These are phyloP conservation scores for Boletales sp. DNA, from an alignment of 768 basidiomycete genomes.

Conservation along the genomic window DNA sequence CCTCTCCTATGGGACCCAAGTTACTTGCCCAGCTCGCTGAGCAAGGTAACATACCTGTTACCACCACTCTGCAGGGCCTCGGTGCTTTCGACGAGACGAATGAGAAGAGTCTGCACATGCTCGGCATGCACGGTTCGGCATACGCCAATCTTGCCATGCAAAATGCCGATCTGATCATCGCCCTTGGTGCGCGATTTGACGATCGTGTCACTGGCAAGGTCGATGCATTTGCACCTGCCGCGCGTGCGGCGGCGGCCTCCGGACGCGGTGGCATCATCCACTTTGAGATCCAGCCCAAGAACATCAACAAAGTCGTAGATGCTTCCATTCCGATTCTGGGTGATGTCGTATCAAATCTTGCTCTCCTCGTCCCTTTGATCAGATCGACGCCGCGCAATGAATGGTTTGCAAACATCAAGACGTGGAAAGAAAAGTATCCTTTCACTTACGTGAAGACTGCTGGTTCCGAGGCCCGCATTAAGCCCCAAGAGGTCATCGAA, in stretches of 20 bases:
- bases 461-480: constrained; percentile 64
- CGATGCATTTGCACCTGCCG: constrained; percentile 86
- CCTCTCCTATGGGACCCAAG: constrained; percentile 75
- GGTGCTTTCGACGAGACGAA: constrained; percentile 93
- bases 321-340: constrained; percentile 93
- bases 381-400: constrained; percentile 55
- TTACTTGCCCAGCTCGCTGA: constrained; percentile 76
- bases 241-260: constrained; percentile 76
- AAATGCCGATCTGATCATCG: constrained; percentile 95
- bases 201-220: constrained; percentile 96
- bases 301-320: constrained; percentile 97
- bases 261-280: constrained; percentile 97
- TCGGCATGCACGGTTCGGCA: constrained; percentile 97
- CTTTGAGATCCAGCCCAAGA: constrained; percentile 98
- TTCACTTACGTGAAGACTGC: constrained; percentile 76
- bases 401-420: constrained; percentile 82
- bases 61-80: constrained; percentile 93
- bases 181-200: constrained; percentile 94
- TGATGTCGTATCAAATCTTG: constrained; percentile 84
- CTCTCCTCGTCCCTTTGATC: constrained; percentile 78
- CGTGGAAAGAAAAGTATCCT: constrained; percentile 86
- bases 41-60: constrained; percentile 93
- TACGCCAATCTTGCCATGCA: constrained; percentile 99
- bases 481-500: constrained; percentile 96
- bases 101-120: constrained; percentile 88